Evolutionary conservation across 768 basidiomycete genomes (phyloP).

Genomic region (Antrodiella citrinella): DNA sequence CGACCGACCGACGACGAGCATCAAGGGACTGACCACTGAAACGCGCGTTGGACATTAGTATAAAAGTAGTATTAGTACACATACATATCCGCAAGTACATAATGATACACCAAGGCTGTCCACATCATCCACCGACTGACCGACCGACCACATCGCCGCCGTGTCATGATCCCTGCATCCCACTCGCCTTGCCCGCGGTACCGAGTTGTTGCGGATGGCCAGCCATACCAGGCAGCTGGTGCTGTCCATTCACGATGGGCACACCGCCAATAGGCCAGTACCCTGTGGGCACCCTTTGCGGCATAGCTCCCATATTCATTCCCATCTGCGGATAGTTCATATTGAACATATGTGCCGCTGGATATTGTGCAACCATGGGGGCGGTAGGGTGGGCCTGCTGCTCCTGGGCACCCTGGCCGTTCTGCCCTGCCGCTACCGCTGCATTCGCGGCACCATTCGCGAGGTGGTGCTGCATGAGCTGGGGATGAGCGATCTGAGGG

Average conservation of each 20-base stretch:
- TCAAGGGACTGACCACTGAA: no score
- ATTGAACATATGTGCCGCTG: conserved; percentile 12
- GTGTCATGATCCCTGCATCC: conserved; percentile 19
- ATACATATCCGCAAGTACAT: background rate
- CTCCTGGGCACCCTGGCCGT: background rate
- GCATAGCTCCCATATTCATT: conserved; percentile 9
- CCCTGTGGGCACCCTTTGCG: conserved; percentile 9
- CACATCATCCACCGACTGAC: background rate
- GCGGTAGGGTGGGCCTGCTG: conserved; percentile 7
- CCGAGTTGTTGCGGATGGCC: conserved; percentile 16
- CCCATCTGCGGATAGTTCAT: conserved; percentile 17
- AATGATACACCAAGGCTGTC: background rate
- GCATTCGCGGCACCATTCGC: background rate
- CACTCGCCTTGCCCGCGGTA: conserved; percentile 15
- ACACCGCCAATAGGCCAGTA: conserved; percentile 12
- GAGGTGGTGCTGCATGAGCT: background rate
- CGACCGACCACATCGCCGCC: background rate
- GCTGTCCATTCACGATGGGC: conserved; percentile 14
- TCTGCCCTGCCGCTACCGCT: background rate
- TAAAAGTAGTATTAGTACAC: background rate
- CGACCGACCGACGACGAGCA: no score
- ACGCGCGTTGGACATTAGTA: no score
- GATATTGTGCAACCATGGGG: conserved; percentile 15
- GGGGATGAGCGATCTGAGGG: background rate
- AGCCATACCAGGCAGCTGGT: conserved; percentile 11